Evolutionary conservation across 164 flowering plant genomes (phyloP), one percentile per base, ranked within the genome.

Genomic region (Tinospora cordifolia): DNA sequence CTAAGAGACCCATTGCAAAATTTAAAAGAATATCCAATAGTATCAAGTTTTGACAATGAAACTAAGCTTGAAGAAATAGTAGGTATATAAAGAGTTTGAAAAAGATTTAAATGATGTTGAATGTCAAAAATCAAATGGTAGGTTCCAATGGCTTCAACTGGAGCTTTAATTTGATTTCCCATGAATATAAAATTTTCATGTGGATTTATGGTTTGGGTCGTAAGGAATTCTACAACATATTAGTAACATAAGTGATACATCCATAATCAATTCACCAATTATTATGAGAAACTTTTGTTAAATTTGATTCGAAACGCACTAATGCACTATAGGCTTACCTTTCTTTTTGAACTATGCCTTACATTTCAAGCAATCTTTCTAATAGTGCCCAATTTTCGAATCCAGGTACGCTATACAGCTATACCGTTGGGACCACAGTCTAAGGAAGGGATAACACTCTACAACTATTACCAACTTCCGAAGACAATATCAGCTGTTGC

Each of bases 151-250:
- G 66, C 66, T 63, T 63, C 66, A 63, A 63, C 21, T 13, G 21
- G 66, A 63, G 40, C 40, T 34, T 63, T 63, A 44, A 8, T 44
- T 15, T 15, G 44, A 63, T 71, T 63, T 63, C 21, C 19, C 44
- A 34, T 63, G 40, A 63, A 3, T 0, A 63, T 27, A 22, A 34
- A 63, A 0, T 63, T 27, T 22, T 63, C 41, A 6, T 11, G 12
- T 25, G 15, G n/a, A 0, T 63, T 36, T 15, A 30, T 63, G 36
- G 38, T 66, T 46, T 44, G 11, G 57, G 30, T 75, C 19, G 41
- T 44, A 72, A 75, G 71, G 66, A 68, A 78, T 71, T 71, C 71
- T 78, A 62, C 41, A 77, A 34, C 41, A n/a, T 0, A 26, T 63
- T 63, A n/a, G 66, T 4, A 63, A 36, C 17, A 2, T 19, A 36